Base-by-base conservation (phyloP, 2,329 filamentous ascomycete species). In the Botrytis medusae region DNA sequence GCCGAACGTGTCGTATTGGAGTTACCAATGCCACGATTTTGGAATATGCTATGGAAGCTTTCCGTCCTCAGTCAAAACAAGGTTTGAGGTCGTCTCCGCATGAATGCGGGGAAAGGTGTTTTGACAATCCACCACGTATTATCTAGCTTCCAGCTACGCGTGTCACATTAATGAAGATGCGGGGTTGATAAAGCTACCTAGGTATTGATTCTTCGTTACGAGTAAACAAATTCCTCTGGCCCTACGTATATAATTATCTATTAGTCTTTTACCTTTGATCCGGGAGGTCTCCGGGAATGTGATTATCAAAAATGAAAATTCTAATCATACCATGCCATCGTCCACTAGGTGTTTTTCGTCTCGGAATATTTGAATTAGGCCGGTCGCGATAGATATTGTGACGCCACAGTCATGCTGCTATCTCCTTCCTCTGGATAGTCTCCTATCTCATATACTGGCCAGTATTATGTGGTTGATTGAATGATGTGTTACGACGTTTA, bases 51-150 rank as follows among this genome's bases (percentile, higher is more conserved):
- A 37, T 62, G 40, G 62, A 64, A 48, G 42, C 42, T 64, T 64
- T 64, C 42, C 62, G 42, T 64, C 34, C 42, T 64, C 42, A 29
- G 9, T 46, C n/a, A 6, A 29, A 64, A 32, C n/a, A 46, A 64
- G 40, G 42, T 46, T 64, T 22, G 29, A 16, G 5, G 51, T 57
- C 18, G 44, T 65, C 62, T 32, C 42, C 29, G 18, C 42, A 48
- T 65, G 42, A 34, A 65, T 65, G 63, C 63, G 63, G 63, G 63
- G 63, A 65, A 65, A 65, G 20, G 20, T 48, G 42, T 46, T 34
- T 25, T 14, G 62, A 65, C 14, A 48, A 12, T 29, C 42, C 18
- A 63, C 37, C 61, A 63, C 61, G 61, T 63, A 63, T 42, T 16
- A 12, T 37, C 40, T 63, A n/a, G 59, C 34, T 61, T 40, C 25